Conservation (phyloP, 495 filamentous ascomycete species). For the Parachaetomium inaequale region DNA sequence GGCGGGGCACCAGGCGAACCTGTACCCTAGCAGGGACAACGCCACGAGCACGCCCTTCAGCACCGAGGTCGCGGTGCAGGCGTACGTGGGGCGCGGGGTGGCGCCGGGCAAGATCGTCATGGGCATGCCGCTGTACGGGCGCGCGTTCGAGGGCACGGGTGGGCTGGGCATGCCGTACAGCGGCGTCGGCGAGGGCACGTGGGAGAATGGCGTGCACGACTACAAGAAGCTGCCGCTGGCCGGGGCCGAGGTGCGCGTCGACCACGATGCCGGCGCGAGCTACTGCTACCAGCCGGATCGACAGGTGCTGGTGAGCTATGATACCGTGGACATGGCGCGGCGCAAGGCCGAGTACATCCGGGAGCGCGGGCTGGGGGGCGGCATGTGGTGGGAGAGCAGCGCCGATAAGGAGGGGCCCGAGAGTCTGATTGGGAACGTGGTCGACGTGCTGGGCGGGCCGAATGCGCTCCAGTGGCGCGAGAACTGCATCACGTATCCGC, state of each 20-base stretch:
- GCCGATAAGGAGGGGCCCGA: conserved; percentile 64
- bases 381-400: conserved; percentile 97
- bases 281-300: conserved; percentile 65
- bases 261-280: conserved; percentile 57
- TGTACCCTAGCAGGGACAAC: conserved; percentile 55
- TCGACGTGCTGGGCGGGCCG: conserved; percentile 54
- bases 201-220: conserved; percentile 88
- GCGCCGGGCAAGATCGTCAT: conserved; percentile 68
- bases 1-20: conserved; percentile 79
- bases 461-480: conserved; percentile 52
- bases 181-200: conserved; percentile 73
- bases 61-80: conserved; percentile 61
- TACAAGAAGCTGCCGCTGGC: conserved; percentile 64
- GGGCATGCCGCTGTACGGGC: conserved; percentile 90
- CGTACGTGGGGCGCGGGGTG: conserved; percentile 66
- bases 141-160: conserved; percentile 74
- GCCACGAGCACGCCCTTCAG: conserved; percentile 68
- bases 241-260: conserved; percentile 50
- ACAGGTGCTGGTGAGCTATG: conserved; percentile 72
- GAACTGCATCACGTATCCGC: conserved; percentile 69
- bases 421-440: conserved; percentile 69
- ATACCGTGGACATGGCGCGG: conserved; percentile 63
- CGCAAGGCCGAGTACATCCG: conserved; percentile 69
- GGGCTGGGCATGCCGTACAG: conserved; percentile 65
- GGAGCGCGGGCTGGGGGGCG: conserved; percentile 65